A percentile compares a stretch with the other conserved stretches of the same genome.
Conservation (phyloP, 2,329 filamentous ascomycete genomes). For the Gnomoniopsis sp. region DNA sequence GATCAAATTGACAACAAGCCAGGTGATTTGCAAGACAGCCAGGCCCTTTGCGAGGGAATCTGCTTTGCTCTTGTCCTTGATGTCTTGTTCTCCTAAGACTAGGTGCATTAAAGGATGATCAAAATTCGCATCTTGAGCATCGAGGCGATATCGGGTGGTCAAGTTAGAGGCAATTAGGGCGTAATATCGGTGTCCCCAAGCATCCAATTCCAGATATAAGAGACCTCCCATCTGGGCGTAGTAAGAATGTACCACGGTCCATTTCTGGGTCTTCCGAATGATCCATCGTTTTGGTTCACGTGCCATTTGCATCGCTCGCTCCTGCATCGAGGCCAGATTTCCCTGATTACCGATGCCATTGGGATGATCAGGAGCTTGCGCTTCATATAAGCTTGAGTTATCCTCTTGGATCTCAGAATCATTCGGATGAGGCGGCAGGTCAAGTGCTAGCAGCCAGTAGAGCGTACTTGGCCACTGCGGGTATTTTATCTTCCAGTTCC, state of each 20-base stretch:
- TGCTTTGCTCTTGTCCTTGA: not conserved
- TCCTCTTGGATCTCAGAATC: not conserved
- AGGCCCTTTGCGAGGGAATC: not conserved
- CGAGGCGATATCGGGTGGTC: not conserved
- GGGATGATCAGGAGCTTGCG: no score
- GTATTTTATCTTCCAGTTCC: not conserved
- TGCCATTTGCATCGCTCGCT: no score
- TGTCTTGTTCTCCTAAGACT: not conserved
- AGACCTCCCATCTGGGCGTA: constrained; percentile 2
- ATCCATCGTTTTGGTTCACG: no score
- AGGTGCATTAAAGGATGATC: no score
- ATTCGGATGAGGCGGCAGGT: not conserved
- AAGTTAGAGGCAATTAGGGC: not conserved
- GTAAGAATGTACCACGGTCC: not conserved
- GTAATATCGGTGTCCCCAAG: no score
- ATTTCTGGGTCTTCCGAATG: not conserved
- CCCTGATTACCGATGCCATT: no score
- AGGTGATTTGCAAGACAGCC: not conserved
- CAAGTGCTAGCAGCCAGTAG: not conserved
- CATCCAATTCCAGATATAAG: not conserved
- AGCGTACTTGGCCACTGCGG: not conserved
- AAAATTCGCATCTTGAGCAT: no score
- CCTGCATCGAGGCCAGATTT: no score
- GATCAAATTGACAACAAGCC: not conserved
- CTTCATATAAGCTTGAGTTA: not conserved